Evolutionary conservation across 2,329 filamentous ascomycete species (phyloP).

Genomic region (Chaetothyriales sp.): DNA sequence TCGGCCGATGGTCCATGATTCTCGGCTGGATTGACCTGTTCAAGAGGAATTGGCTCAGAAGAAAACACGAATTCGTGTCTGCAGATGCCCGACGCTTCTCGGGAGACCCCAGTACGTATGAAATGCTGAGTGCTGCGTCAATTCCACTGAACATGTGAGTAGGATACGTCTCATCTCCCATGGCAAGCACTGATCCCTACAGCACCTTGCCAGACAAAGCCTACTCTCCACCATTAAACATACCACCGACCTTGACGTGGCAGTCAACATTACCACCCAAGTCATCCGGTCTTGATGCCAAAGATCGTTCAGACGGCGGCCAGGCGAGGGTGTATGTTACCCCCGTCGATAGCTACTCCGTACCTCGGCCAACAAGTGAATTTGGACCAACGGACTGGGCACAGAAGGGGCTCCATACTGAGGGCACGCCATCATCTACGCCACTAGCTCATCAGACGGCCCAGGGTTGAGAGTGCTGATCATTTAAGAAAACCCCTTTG

Average conservation of each 20-base stretch:
- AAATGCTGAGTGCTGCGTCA: conserved; percentile 48
- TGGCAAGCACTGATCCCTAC: conserved; percentile 13
- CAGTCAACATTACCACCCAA: conserved; percentile 14
- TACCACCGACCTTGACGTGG: conserved; percentile 19
- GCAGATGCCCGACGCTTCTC: conserved; percentile 60
- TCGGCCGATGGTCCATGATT: conserved; percentile 74
- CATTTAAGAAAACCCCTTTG: neutral
- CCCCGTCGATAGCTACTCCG: conserved; percentile 36
- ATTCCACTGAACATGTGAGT: conserved; percentile 17
- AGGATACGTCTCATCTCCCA: conserved; percentile 19
- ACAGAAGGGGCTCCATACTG: neutral
- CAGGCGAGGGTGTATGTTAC: conserved; percentile 34
- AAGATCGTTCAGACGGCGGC: conserved; percentile 23
- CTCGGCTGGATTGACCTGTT: conserved; percentile 64
- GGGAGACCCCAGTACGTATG: conserved; percentile 54
- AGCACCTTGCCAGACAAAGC: conserved; percentile 20
- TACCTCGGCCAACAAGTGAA: conserved; percentile 30
- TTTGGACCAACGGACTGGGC: neutral
- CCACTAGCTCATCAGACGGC: neutral
- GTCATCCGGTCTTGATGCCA: conserved; percentile 13
- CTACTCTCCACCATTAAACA: conserved; percentile 21
- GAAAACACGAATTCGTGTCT: conserved; percentile 69
- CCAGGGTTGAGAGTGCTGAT: neutral
- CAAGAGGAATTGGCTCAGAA: conserved; percentile 30
- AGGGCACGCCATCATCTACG: neutral